Evolutionary conservation across 371 early-diverging fungal species (phyloP).

Genomic region (Mortierella sp.): DNA sequence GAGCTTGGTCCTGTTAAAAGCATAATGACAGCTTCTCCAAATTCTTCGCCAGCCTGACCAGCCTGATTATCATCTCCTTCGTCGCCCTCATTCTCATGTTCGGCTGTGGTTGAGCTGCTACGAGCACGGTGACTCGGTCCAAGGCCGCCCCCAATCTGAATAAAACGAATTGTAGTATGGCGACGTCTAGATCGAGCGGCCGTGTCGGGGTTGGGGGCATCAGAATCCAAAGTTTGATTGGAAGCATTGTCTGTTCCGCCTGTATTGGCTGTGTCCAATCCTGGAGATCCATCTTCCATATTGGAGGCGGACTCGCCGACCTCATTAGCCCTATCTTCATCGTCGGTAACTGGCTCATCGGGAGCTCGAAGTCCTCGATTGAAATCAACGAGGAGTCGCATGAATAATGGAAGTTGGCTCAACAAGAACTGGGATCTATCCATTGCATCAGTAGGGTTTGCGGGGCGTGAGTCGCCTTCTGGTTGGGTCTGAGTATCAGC

Average conservation of each 20-base stretch:
- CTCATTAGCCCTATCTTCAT: not conserved
- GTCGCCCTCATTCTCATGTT: not conserved
- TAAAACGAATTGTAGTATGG: slow-evolving; percentile 39
- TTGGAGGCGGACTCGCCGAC: not conserved
- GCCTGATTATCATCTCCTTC: not conserved
- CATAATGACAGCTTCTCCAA: slow-evolving; percentile 41
- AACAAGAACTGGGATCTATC: slow-evolving; percentile 30
- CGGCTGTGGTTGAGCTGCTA: not conserved
- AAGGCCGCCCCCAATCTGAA: slow-evolving; percentile 35
- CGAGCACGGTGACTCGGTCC: slow-evolving; percentile 15
- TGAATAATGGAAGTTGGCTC: slow-evolving; percentile 41
- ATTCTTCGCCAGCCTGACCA: slow-evolving; percentile 13
- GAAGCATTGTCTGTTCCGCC: not conserved
- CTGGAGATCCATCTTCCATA: not conserved
- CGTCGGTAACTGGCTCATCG: not conserved
- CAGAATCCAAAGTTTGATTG: not conserved
- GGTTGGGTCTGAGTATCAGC: not conserved
- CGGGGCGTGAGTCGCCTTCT: not conserved
- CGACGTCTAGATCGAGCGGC: slow-evolving; percentile 21
- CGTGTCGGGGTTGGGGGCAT: not conserved
- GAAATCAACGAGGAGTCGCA: slow-evolving; percentile 34
- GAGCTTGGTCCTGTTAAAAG: slow-evolving; percentile 24
- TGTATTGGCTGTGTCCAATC: not conserved
- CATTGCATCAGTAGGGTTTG: not conserved
- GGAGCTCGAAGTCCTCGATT: slow-evolving; percentile 22